Base-by-base conservation (phyloP, 2,329 filamentous ascomycete genomes). In the Pseudocercospora macadamiae region DNA sequence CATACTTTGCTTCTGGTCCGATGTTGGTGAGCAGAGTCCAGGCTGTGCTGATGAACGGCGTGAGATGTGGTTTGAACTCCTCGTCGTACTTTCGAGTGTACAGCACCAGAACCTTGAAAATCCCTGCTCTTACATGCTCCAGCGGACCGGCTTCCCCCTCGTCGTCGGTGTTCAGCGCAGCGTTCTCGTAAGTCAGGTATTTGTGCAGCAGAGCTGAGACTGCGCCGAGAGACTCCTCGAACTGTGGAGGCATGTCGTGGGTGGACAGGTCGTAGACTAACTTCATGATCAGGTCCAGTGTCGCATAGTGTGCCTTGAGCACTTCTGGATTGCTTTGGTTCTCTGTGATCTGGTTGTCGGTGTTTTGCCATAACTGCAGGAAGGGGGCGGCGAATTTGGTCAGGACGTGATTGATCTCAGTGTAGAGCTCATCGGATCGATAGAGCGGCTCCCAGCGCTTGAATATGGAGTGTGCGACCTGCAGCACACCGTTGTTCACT, bases 381-480 rank as follows among this genome's bases (percentile, higher is more conserved):
- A 96, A 97, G 0, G 95, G 89, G 36, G 84, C 80, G 59, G 91
- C 90, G 74, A 99, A 97, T 58, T 88, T 91, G 61, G 80, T 80
- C 53, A 99, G 83, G 57, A 99, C 96, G 79, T 99, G 95, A 76
- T 96, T 95, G 79, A 99, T 96, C 77, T 99, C 95, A 32, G 86
- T 89, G 75, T 92, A 99, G 9, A 99, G 85, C 51, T 90, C 91
- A 75, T 99, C 91, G 42, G 93, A 96, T 62, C 90, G 87, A 79
- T 96, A 97, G 37, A 99, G 82, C 7, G 95, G 96, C 65, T 95
- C 85, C 95, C 95, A 99, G 74, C 95, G 84, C 74, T 89, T 90
- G 79, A 97, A 99, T 69, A 99, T 97, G 49, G 95, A 97, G 77
- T 99, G 95, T 67, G 96, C 96, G 44, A 99, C 95, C 77, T 96